Evolutionary conservation across 257 asterid genomes (phyloP), one percentile per base, ranked within the genome.

Genomic region (Plectranthus barbatus): DNA sequence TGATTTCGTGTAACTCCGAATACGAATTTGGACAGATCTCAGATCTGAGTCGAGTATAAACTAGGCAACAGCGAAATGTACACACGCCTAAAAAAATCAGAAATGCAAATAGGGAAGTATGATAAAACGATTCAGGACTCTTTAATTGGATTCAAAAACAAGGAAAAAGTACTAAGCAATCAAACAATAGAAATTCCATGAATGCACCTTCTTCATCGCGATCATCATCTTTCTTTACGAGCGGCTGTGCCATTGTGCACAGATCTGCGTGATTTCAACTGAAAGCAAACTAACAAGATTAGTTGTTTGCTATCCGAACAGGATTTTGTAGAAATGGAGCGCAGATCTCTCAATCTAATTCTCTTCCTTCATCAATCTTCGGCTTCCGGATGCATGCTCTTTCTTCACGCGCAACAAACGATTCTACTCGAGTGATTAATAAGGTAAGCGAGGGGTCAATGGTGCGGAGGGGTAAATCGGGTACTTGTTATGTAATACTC

Each of bases 171-270:
- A 17, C 9, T 13, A 9, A 15, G 66, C 1, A 12, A 61, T 11
- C 9, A n/a, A 24, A 17, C 11, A 23, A 71, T 11, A 13, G 24
- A 72, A 67, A 29, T 26, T 57, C 33, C 15, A 47, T 55, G 66
- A 57, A 61, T 24, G 74, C 73, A 80, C 90, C 90, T 80, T 83
- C 90, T 62, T 83, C 86, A 36, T 83, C 90, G 64, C 83, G 90
- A 79, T 83, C 90, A 11, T 83, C 90, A 77, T 83, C 90, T 72
- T 83, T 83, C 77, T 83, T 83, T 66, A 83, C 81, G 21, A 80
- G 78, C 64, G 84, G 90, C 64, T 80, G 86, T 64, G 90, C 90
- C 90, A 83, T 83, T 71, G 60, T 58, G 58, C 79, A 23, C 78
- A 74, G 89, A 88, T 81, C 89, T 74, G 78, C 15, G 53, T 20